Evolutionary conservation across 768 basidiomycete genomes (phyloP).

Genomic region (Trametes cingulata): DNA sequence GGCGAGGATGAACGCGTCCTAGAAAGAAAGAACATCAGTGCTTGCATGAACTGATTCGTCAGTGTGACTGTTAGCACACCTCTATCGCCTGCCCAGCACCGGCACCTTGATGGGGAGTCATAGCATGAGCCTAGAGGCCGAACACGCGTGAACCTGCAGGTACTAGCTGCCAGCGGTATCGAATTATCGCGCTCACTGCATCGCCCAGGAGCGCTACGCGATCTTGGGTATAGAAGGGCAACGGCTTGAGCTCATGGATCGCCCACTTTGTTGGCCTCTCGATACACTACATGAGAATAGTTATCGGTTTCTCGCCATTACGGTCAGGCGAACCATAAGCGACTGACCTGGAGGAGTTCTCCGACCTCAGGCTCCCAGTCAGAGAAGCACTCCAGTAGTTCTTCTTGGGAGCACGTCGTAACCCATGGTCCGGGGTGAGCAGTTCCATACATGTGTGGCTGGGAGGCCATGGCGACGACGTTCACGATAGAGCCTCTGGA

Average conservation of each 20-base stretch:
- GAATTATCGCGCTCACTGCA: slow-evolving; percentile 25
- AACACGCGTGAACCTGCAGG: not conserved
- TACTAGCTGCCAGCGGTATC: not conserved
- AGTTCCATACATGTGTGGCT: slow-evolving; percentile 37
- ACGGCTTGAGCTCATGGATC: slow-evolving; percentile 31
- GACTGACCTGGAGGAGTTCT: slow-evolving; percentile 27
- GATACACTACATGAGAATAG: slow-evolving; percentile 24
- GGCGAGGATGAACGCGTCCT: slow-evolving; percentile 37
- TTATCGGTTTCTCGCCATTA: too few species aligned
- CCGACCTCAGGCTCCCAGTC: slow-evolving; percentile 34
- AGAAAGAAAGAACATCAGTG: not conserved
- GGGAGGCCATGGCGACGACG: slow-evolving; percentile 44
- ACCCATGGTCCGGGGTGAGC: slow-evolving; percentile 30
- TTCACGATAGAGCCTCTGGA: slow-evolving; percentile 46
- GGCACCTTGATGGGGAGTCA: slow-evolving; percentile 36
- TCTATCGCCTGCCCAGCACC: slow-evolving; percentile 39
- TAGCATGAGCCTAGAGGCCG: slow-evolving; percentile 33
- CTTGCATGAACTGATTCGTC: too few species aligned
- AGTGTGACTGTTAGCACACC: slow-evolving; percentile 14
- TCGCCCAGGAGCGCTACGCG: slow-evolving; percentile 35
- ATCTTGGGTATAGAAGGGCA: slow-evolving; percentile 28
- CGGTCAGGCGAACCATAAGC: not conserved
- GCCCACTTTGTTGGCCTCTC: slow-evolving; percentile 35
- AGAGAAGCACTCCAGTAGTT: slow-evolving; percentile 30
- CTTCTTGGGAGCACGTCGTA: slow-evolving; percentile 23